Percentiles rank a stretch among this genome's conserved stretches.
phyloP scores from a whole-genome alignment of 805 yeast species.

The Cyberlindnera euphorbiae region DNA sequence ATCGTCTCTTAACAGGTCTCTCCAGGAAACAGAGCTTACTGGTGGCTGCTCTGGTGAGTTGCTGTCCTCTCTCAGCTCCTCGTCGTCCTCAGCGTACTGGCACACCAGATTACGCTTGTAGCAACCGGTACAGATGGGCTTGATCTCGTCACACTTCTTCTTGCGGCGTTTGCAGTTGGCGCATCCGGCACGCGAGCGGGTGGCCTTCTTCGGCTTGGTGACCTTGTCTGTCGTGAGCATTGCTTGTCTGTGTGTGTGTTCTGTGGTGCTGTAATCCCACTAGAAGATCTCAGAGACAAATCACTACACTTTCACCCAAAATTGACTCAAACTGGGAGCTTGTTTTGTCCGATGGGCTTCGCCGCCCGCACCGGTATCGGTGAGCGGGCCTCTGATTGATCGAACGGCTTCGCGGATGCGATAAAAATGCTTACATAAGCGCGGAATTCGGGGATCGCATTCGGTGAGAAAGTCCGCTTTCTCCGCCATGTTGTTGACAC shows the following conservation, averaged over 20 bases:
- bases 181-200: slow-evolving; percentile 36
- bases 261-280: too few relatives aligned
- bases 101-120: slow-evolving; percentile 28
- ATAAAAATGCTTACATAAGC: too few relatives aligned
- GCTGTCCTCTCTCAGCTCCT: slow-evolving; percentile 5
- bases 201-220: slow-evolving; percentile 12
- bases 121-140: slow-evolving; percentile 44
- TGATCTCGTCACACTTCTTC: slow-evolving; percentile 46
- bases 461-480: too few relatives aligned
- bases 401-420: too few relatives aligned
- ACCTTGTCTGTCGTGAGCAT: neutral
- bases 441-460: too few relatives aligned
- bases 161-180: slow-evolving; percentile 37
- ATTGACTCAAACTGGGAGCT: too few relatives aligned
- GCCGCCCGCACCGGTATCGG: too few relatives aligned
- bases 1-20: slow-evolving; percentile 4
- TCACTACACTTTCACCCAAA: too few relatives aligned
- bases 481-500: too few relatives aligned
- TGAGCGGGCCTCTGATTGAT: too few relatives aligned
- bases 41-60: slow-evolving; percentile 2
- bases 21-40: slow-evolving; percentile 12
- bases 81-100: slow-evolving; percentile 13
- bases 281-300: neutral
- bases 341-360: too few relatives aligned
- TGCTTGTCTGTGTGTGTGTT: too few relatives aligned